A percentile compares a stretch with the other conserved stretches of the same genome.
These are phyloP conservation scores for Beauveria asiatica DNA, from an alignment of 2,329 filamentous ascomycete species.

Conservation along the genomic window DNA sequence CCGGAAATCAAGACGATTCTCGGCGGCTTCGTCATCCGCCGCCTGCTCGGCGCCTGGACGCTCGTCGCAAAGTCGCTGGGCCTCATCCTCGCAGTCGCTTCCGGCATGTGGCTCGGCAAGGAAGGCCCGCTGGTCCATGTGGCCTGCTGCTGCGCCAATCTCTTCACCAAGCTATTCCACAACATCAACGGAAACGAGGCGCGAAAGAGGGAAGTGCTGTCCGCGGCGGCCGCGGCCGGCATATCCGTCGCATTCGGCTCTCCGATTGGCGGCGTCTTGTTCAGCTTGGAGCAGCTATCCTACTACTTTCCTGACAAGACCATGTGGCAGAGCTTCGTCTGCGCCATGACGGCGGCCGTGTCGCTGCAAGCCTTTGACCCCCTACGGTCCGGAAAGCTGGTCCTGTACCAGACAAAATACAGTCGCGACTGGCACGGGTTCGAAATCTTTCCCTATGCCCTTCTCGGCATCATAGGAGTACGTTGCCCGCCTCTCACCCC, in stretches of 20 bases:
- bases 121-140: conserved; percentile 94
- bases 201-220: conserved; percentile 86
- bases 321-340: conserved; percentile 99
- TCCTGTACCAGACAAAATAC: conserved; percentile 93
- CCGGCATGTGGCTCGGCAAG: conserved; percentile 93
- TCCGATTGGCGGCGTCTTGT: conserved; percentile 87
- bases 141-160: conserved; percentile 90
- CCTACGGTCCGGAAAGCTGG: conserved; percentile 89
- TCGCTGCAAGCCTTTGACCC: conserved; percentile 89
- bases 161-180: conserved; percentile 70
- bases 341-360: conserved; percentile 96
- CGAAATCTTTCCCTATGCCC: conserved; percentile 78
- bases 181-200: conserved; percentile 82
- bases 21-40: conserved; percentile 84
- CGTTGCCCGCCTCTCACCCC: conserved; percentile 15
- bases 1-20: conserved; percentile 96
- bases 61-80: conserved; percentile 83
- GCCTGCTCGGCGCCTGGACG: conserved; percentile 83
- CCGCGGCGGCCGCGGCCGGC: conserved; percentile 82
- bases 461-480: conserved; percentile 76
- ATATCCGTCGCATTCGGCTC: conserved; percentile 93
- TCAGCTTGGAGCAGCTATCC: conserved; percentile 92
- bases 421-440: conserved; percentile 89
- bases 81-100: conserved; percentile 82
- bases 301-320: conserved; percentile 99